Percentiles rank a stretch among this genome's conserved stretches.
Evolutionary conservation across 2,329 filamentous ascomycete genomes (phyloP).

Genomic region (Aureobasidium musti): DNA sequence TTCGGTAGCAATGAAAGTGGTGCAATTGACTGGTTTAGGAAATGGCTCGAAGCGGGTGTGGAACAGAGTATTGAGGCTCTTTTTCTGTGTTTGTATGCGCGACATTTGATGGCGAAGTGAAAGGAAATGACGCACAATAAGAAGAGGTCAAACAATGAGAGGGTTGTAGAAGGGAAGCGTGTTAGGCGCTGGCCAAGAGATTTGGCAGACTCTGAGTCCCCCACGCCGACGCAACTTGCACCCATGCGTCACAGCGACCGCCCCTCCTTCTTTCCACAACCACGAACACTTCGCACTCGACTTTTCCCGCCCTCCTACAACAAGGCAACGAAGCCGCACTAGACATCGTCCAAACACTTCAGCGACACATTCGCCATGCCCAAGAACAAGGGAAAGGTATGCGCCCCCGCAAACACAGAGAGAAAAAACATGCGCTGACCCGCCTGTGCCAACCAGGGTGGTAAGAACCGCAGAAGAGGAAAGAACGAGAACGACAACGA

Average conservation of each 20-base stretch:
- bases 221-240: slow-evolving; percentile 6
- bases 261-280: slow-evolving; percentile 25
- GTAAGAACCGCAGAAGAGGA: slow-evolving; percentile 97
- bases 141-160: neutral
- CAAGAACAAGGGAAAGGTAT: slow-evolving; percentile 99
- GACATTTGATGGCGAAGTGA: slow-evolving; percentile 1
- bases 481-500: slow-evolving; percentile 89
- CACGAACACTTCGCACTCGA: neutral
- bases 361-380: slow-evolving; percentile 66
- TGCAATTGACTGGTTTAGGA: slow-evolving; percentile 37
- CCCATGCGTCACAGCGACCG: slow-evolving; percentile 20
- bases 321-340: slow-evolving; percentile 36
- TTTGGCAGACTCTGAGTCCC: slow-evolving; percentile 26
- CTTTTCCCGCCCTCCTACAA: slow-evolving; percentile 7
- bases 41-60: slow-evolving; percentile 31
- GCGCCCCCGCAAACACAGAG: slow-evolving; percentile 22
- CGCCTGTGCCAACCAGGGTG: slow-evolving; percentile 64
- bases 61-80: slow-evolving; percentile 10
- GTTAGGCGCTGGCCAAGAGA: slow-evolving; percentile 27
- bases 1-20: slow-evolving; percentile 35
- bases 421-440: slow-evolving; percentile 37
- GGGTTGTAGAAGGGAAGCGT: too few species aligned
- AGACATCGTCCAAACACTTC: slow-evolving; percentile 27
- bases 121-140: slow-evolving; percentile 8
- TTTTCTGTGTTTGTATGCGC: slow-evolving; percentile 10